These are phyloP conservation scores for Solanum clarkiae DNA, from an alignment of 257 asterid genomes.

Conservation along the genomic window DNA sequence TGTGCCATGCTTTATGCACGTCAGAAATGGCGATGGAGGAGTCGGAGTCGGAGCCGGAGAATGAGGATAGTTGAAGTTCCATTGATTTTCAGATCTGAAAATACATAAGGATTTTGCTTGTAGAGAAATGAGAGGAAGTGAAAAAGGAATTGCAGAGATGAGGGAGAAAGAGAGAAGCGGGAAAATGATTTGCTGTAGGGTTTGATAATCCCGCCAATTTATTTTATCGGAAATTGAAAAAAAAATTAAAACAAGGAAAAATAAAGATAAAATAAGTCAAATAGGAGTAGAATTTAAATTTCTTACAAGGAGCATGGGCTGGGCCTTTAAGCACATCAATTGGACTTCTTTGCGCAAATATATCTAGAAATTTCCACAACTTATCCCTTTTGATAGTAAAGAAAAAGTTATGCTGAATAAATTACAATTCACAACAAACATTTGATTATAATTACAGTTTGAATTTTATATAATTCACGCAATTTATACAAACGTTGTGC, in stretches of 20 bases:
- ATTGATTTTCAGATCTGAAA: slow-evolving; percentile 29
- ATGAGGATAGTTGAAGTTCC: slow-evolving; percentile 12
- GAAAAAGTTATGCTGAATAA: too few relatives aligned
- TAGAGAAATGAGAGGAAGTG: neutral
- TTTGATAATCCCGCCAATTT: slow-evolving; percentile 28
- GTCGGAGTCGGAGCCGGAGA: neutral
- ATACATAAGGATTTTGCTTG: neutral
- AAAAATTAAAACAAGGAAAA: neutral
- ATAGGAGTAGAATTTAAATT: neutral
- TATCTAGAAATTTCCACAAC: too few relatives aligned
- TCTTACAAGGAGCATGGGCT: neutral
- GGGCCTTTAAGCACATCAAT: neutral
- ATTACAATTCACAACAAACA: too few relatives aligned
- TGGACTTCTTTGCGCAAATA: too few relatives aligned
- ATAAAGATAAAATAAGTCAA: neutral
- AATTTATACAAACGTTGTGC: too few relatives aligned
- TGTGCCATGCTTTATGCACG: slow-evolving; percentile 45
- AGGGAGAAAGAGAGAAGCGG: slow-evolving; percentile 9
- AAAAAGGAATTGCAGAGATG: neutral
- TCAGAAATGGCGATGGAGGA: slow-evolving; percentile 11
- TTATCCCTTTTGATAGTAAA: too few relatives aligned
- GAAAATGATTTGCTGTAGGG: slow-evolving; percentile 5
- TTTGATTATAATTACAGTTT: too few relatives aligned
- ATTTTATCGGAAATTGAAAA: neutral
- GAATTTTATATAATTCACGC: too few relatives aligned